Base-by-base conservation (phyloP, 192 early-diverging fungal genomes). In the Globomyces pollinis-pini region DNA sequence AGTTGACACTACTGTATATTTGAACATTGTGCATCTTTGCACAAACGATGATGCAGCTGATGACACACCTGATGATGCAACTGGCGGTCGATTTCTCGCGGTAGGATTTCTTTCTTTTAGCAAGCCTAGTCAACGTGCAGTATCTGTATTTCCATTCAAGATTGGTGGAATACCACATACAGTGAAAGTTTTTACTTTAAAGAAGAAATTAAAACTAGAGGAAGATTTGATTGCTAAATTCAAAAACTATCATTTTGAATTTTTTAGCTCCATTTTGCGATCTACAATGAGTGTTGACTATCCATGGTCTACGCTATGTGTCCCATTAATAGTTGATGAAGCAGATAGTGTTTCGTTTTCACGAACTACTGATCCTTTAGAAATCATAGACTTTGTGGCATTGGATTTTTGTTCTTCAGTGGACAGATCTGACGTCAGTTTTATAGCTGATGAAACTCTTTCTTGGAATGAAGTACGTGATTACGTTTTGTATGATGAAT, bases 91-190 rank as follows among this genome's bases (percentile, higher is more conserved):
- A 24, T 34, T 34, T 28, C 31, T 54, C 6, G 5, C 52, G 8
- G 31, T 54, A 7, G 52, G 52, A 24, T 54, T 54, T n/a, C 31
- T 54, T 24, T 34, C 52, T 3, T 41, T 54, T 21, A 6, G 24
- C 5, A n/a, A 39, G 38, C 52, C 52, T 34, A 12, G 29, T 3
- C 23, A 24, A 18, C 29, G 6, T 0, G 52, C 29, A 16, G 5
- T 3, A 13, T 16, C 23, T 5, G 34, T 23, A 24, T 54, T 54
- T n/a, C 23, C 52, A 20, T 23, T 54, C 29, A 41, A 54, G 1
- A 18, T 54, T 5, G 29, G 29, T 54, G 21, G 21, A 0, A 12
- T 32, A 12, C 21, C 21, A 11, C 21, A 3, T 7, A 15, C 29
- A 23, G 20, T 54, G 8, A 36, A 38, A 38, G 52, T 41, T 24